phyloP scores from a whole-genome alignment of 2,329 filamentous ascomycete genomes.

The Aspergillus versicolor region DNA sequence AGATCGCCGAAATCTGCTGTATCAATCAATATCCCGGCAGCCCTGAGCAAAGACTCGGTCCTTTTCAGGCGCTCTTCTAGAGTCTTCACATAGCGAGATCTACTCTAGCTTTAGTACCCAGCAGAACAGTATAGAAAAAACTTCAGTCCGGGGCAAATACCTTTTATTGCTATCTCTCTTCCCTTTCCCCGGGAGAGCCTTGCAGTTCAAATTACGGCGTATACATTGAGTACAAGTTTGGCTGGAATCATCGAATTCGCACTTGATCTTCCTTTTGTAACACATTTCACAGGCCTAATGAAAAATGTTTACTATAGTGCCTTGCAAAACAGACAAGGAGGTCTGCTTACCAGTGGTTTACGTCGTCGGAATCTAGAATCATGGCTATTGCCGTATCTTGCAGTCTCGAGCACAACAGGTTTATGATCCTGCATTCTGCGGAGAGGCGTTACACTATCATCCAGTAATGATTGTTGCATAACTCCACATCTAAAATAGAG shows the following conservation, averaged over 20 bases:
- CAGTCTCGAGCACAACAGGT: slow-evolving; percentile 5
- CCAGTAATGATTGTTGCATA: slow-evolving; percentile 18
- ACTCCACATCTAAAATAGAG: slow-evolving; percentile 5
- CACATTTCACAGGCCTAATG: slow-evolving; percentile 85
- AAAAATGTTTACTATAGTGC: slow-evolving; percentile 15
- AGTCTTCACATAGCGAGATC: slow-evolving; percentile 89
- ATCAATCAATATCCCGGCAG: slow-evolving; percentile 79
- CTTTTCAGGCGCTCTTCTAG: slow-evolving; percentile 87
- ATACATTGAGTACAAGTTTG: slow-evolving; percentile 75
- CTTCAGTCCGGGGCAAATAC: slow-evolving; percentile 45
- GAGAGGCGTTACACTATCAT: slow-evolving; percentile 7
- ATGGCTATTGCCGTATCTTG: slow-evolving; percentile 8
- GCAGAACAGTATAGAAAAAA: neutral
- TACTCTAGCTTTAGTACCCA: slow-evolving; percentile 36
- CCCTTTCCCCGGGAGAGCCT: slow-evolving; percentile 91
- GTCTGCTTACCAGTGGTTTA: slow-evolving; percentile 23
- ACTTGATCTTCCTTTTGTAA: slow-evolving; percentile 84
- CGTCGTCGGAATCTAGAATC: slow-evolving; percentile 14
- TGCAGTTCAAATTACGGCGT: slow-evolving; percentile 92
- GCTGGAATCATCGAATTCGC: slow-evolving; percentile 82
- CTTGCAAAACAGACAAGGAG: neutral
- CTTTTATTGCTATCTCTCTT: slow-evolving; percentile 89
- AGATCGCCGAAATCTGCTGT: slow-evolving; percentile 56
- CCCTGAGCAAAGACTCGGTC: slow-evolving; percentile 81
- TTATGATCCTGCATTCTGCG: slow-evolving; percentile 10